Conservation (phyloP, 371 early-diverging fungal genomes). For the Mortierella sp. region DNA sequence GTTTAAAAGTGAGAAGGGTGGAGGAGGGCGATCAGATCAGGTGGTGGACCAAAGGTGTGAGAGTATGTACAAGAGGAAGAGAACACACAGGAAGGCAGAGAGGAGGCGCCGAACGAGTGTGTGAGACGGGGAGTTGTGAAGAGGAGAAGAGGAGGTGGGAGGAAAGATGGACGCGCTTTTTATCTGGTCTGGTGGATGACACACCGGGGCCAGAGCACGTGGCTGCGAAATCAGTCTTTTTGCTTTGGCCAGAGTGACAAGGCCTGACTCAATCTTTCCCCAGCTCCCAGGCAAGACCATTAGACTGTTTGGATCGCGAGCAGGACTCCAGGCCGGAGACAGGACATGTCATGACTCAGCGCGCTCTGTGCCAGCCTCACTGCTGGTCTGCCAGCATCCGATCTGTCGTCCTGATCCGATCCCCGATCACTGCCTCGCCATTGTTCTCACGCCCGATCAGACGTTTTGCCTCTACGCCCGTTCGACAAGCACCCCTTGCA, state of each 20-base stretch:
- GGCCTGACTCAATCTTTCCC: too few species aligned
- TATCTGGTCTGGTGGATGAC: too few species aligned
- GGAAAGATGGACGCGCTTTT: too few species aligned
- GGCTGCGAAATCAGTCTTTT: too few species aligned
- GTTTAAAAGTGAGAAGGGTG: neutral
- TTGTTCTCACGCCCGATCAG: neutral
- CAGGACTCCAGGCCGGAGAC: neutral
- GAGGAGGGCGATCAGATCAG: too few species aligned
- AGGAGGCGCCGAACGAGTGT: neutral
- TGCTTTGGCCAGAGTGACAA: too few species aligned
- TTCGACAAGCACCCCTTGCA: neutral
- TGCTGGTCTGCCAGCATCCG: neutral
- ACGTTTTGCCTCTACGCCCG: neutral
- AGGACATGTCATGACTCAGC: constrained; percentile 5
- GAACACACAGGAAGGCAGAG: neutral
- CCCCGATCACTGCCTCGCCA: neutral
- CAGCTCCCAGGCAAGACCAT: too few species aligned
- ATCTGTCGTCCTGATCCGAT: neutral
- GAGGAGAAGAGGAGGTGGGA: neutral
- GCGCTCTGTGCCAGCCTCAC: neutral
- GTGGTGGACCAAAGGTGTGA: neutral
- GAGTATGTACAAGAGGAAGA: neutral
- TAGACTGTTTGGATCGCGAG: neutral
- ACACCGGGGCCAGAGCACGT: too few species aligned
- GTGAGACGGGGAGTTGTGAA: neutral